Conservation (phyloP, 768 basidiomycete species). For the Leccinum broughii region DNA sequence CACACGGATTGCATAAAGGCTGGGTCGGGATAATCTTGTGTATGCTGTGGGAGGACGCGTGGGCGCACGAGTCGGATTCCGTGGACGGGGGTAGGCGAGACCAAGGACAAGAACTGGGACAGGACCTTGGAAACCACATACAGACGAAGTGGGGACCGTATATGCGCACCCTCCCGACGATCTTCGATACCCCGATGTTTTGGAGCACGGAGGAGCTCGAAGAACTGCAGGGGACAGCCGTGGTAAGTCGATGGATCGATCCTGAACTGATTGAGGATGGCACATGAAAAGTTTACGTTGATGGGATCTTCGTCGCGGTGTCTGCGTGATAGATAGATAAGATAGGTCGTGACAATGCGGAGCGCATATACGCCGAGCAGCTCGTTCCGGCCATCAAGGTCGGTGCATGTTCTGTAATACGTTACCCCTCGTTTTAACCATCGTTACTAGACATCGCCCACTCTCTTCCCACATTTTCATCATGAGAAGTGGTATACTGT, state of each 20-base stretch:
- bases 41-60: slow-evolving; percentile 93
- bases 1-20: slow-evolving; percentile 56
- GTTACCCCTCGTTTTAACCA: slow-evolving; percentile 1
- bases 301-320: neutral
- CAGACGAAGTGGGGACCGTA: slow-evolving; percentile 27
- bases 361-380: slow-evolving; percentile 65
- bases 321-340: slow-evolving; percentile 54
- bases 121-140: neutral
- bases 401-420: slow-evolving; percentile 15
- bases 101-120: neutral
- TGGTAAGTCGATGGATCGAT: slow-evolving; percentile 63
- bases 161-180: slow-evolving; percentile 52
- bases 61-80: slow-evolving; percentile 60
- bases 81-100: slow-evolving; percentile 4
- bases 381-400: slow-evolving; percentile 75
- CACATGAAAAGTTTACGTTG: neutral
- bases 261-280: neutral
- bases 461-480: slow-evolving; percentile 63
- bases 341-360: slow-evolving; percentile 82
- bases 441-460: slow-evolving; percentile 55
- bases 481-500: slow-evolving; percentile 58
- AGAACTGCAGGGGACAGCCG: slow-evolving; percentile 80
- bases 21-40: slow-evolving; percentile 90
- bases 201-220: slow-evolving; percentile 75
- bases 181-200: slow-evolving; percentile 93